phyloP scores from a whole-genome alignment of 441 rosid species.

The Gossypium lobatum region DNA sequence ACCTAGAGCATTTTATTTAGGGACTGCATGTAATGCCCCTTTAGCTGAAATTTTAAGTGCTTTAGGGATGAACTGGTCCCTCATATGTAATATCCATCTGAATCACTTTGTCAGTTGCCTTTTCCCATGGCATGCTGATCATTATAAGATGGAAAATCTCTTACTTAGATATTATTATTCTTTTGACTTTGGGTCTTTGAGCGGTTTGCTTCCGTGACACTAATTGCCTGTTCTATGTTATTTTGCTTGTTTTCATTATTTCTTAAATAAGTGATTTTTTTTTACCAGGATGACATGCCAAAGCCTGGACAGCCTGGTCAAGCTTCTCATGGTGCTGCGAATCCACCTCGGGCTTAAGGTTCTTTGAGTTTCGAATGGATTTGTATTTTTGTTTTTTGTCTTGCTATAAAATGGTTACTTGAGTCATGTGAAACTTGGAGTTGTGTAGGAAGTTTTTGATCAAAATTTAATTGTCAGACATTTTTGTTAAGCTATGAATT shows the following conservation, averaged over 20 bases:
- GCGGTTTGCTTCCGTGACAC: neutral
- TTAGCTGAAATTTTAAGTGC: conserved; percentile 22
- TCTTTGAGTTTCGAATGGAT: conserved; percentile 9
- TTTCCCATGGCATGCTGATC: conserved; percentile 28
- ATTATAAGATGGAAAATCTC: conserved; percentile 28
- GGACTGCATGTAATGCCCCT: conserved; percentile 23
- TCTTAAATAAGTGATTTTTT: neutral
- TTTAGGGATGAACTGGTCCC: conserved; percentile 32
- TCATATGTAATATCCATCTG: conserved; percentile 23
- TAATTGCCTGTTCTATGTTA: too few relatives aligned
- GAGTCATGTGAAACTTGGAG: conserved; percentile 4
- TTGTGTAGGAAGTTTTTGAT: conserved; percentile 14
- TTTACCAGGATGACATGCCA: conserved; percentile 25
- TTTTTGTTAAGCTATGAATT: neutral
- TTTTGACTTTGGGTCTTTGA: neutral
- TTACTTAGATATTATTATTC: neutral
- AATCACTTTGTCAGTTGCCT: conserved; percentile 29
- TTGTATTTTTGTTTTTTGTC: neutral
- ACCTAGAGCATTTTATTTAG: neutral
- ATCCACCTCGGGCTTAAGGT: conserved; percentile 22
- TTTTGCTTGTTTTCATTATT: neutral
- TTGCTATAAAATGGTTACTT: neutral
- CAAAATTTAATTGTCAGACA: neutral
- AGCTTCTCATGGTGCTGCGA: conserved; percentile 26
- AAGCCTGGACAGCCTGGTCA: conserved; percentile 39